These are phyloP conservation scores for Stagonosporopsis vannaccii DNA, from an alignment of 2,329 filamentous ascomycete species.

Conservation along the genomic window DNA sequence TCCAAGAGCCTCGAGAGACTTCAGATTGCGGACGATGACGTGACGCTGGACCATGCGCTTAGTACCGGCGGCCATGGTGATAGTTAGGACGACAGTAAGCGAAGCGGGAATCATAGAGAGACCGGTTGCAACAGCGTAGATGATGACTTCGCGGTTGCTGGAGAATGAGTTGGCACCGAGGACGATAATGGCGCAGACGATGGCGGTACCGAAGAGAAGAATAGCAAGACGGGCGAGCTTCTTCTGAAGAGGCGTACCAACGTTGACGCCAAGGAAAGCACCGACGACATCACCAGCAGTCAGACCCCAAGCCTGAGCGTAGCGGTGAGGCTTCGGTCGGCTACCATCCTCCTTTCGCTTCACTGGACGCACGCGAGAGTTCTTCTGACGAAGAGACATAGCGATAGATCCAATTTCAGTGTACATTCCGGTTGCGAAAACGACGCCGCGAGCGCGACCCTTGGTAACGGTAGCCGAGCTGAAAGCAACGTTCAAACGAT, in stretches of 20 bases:
- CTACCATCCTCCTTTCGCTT: slow-evolving; percentile 49
- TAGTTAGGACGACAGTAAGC: slow-evolving; percentile 47
- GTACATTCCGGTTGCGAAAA: slow-evolving; percentile 71
- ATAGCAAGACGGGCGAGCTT: slow-evolving; percentile 46
- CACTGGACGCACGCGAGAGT: slow-evolving; percentile 44
- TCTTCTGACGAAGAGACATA: slow-evolving; percentile 66
- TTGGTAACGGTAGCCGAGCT: slow-evolving; percentile 74
- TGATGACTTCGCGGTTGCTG: slow-evolving; percentile 48
- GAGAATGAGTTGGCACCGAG: slow-evolving; percentile 46
- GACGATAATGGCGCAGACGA: slow-evolving; percentile 47
- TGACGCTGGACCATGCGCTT: slow-evolving; percentile 46
- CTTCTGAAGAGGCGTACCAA: slow-evolving; percentile 49
- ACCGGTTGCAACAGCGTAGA: slow-evolving; percentile 48
- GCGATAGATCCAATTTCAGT: slow-evolving; percentile 79
- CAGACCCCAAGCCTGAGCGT: slow-evolving; percentile 58
- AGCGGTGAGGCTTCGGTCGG: slow-evolving; percentile 40
- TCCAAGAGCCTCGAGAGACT: slow-evolving; percentile 47
- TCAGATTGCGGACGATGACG: slow-evolving; percentile 48
- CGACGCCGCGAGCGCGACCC: slow-evolving; percentile 71
- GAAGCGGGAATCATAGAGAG: slow-evolving; percentile 49
- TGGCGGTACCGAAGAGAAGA: slow-evolving; percentile 42
- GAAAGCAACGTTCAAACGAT: slow-evolving; percentile 73
- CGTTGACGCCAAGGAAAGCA: slow-evolving; percentile 50
- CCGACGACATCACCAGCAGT: slow-evolving; percentile 54
- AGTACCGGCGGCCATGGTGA: slow-evolving; percentile 49